phyloP scores from a whole-genome alignment of 495 filamentous ascomycete genomes.

The Penicillium parvum region DNA sequence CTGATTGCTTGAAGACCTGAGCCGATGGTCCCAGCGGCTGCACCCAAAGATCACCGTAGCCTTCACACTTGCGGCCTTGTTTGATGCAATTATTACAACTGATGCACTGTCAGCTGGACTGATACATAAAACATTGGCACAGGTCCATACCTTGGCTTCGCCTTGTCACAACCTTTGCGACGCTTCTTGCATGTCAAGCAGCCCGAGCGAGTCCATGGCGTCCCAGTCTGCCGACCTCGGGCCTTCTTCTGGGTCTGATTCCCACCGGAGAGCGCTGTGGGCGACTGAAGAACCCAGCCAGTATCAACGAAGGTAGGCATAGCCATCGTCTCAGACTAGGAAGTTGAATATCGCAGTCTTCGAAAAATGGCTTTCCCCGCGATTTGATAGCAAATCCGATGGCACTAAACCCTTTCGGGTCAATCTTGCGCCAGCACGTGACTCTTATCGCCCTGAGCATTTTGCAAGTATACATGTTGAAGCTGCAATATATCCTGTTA shows the following conservation, averaged over 20 bases:
- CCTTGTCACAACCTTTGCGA: conserved; percentile 43
- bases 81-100: conserved; percentile 42
- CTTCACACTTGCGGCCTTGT: conserved; percentile 37
- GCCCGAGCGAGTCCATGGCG: conserved; percentile 41
- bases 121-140: background rate
- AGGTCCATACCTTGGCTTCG: conserved; percentile 36
- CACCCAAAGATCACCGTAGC: conserved; percentile 44
- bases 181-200: conserved; percentile 44
- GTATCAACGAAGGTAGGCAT: conserved; percentile 16
- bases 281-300: conserved; percentile 4
- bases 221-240: conserved; percentile 31
- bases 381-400: conserved; percentile 18
- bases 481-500: no score
- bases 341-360: background rate
- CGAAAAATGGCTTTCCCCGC: conserved; percentile 11
- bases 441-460: conserved; percentile 6
- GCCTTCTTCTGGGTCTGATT: conserved; percentile 14
- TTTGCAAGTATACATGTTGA: no score
- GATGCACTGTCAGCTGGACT: background rate
- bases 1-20: conserved; percentile 26
- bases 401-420: conserved; percentile 16
- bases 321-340: conserved; percentile 10
- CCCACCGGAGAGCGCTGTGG: conserved; percentile 3
- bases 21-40: conserved; percentile 34
- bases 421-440: conserved; percentile 19